Percentiles rank a stretch among this genome's conserved stretches.
These are phyloP conservation scores for Chaetomium strumarium DNA, from an alignment of 2,329 filamentous ascomycete genomes.

Conservation along the genomic window DNA sequence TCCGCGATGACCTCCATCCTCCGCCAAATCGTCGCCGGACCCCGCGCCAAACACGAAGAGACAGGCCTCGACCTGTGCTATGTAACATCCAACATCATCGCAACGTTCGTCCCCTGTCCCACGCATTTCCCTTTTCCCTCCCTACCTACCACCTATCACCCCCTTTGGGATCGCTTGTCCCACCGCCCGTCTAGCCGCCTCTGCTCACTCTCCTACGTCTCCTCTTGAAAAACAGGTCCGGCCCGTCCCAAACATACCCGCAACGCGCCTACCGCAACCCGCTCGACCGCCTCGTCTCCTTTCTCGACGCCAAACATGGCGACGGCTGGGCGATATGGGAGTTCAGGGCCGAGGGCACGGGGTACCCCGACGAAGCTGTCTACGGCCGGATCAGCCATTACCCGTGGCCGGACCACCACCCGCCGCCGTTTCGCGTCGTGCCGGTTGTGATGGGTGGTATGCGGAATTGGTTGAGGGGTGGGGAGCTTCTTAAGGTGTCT, in stretches of 20 bases:
- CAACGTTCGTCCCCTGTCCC: constrained; percentile 39
- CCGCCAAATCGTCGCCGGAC: constrained; percentile 85
- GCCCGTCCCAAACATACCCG: constrained; percentile 82
- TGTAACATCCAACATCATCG: constrained; percentile 74
- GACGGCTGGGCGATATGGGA: constrained; percentile 94
- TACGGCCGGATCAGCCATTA: constrained; percentile 83
- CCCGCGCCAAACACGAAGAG: constrained; percentile 76
- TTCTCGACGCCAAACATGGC: constrained; percentile 79
- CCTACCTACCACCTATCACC: neutral
- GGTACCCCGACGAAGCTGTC: constrained; percentile 87
- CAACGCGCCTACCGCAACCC: constrained; percentile 92
- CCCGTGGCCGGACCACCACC: constrained; percentile 95
- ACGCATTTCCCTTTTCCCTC: constrained; percentile 20
- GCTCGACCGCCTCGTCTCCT: constrained; percentile 77
- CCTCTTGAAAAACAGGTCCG: constrained; percentile 55
- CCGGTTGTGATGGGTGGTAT: constrained; percentile 88
- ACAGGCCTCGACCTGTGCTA: constrained; percentile 92
- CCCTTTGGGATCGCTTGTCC: neutral
- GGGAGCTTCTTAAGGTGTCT: constrained; percentile 27
- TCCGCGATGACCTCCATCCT: constrained; percentile 64
- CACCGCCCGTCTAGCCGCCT: neutral
- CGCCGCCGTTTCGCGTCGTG: constrained; percentile 83
- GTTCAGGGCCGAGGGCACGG: constrained; percentile 92
- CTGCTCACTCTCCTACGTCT: neutral
- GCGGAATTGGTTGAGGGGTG: constrained; percentile 73